Evolutionary conservation across 2,329 filamentous ascomycete genomes (phyloP), one percentile per base, ranked within the genome.

Genomic region (Pseudopithomyces chartarum): DNA sequence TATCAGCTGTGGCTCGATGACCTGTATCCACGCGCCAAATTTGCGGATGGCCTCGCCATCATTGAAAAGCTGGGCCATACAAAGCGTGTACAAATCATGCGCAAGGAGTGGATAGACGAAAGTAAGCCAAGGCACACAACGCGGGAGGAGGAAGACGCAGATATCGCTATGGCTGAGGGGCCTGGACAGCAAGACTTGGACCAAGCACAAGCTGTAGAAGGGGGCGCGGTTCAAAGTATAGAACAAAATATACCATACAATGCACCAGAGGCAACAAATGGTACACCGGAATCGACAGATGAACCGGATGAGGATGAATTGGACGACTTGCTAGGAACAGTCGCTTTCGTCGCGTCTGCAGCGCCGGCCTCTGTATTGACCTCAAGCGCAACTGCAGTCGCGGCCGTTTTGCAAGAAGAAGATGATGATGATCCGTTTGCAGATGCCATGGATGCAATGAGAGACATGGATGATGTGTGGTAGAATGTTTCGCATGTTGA

Each of bases 1-100:
- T 99, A 98, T 73, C 95, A 98, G 73, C 78, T 97, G 54, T 99
- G 95, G 95, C 89, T 99, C 1, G 94, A 99, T 76, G 92, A 97
- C 70, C 82, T 99, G 12, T 99, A 93, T 70, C 95, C 95, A 12
- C 92, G 96, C 70, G 95, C 94, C 5, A 94, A 92, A 69, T 99
- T 99, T 69, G 85, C 90, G 46, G 95, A 99, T 69, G 95, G 90
- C 2, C 80, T 98, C 6, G 80, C 84, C 38, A 97, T 98, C 81
- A 91, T 98, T 2, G 95, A 99, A 75, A 97, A 96, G 77, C 82
- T 92, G 0, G 95, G 95, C 1, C 95, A 97, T 76, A 91, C 89
- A 66, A 93, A 90, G 71, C 82, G 83, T 13, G 84, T 98, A 73
- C 85, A 90, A 61, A 84, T 86, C 32, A 89, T 89, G 78, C 84